phyloP scores from a whole-genome alignment of 192 early-diverging fungal species.

The Bifiguratus adelaidae region DNA sequence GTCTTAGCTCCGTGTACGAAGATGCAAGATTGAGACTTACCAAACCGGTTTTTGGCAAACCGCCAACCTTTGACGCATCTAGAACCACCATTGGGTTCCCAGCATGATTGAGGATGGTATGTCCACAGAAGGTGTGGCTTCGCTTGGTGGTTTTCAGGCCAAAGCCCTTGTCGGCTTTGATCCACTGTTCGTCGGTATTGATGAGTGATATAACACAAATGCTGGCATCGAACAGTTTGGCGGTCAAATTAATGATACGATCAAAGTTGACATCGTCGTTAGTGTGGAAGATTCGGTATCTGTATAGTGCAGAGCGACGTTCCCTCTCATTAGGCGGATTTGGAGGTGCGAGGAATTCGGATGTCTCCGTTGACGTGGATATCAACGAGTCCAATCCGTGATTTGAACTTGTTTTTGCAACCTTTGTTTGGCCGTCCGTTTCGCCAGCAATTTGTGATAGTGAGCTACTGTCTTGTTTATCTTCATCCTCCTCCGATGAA shows the following conservation, averaged over 20 bases:
- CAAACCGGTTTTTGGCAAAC: too few relatives aligned
- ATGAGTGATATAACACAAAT: slow-evolving; percentile 18
- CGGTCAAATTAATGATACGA: slow-evolving; percentile 11
- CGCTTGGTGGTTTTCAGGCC: slow-evolving; percentile 3
- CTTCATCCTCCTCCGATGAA: too few relatives aligned
- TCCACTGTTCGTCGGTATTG: slow-evolving; percentile 2
- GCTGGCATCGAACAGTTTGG: slow-evolving; percentile 8
- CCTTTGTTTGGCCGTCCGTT: too few relatives aligned
- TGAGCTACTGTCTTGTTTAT: too few relatives aligned
- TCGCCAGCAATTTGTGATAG: too few relatives aligned
- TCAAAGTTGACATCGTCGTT: slow-evolving; percentile 17
- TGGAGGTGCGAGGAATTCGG: slow-evolving; percentile 10
- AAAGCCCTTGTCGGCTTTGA: slow-evolving; percentile 13
- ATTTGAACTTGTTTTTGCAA: too few relatives aligned
- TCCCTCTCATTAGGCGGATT: slow-evolving; percentile 10
- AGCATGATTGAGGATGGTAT: slow-evolving; percentile 15
- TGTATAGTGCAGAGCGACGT: slow-evolving; percentile 15
- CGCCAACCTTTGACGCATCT: too few relatives aligned
- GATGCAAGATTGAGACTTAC: too few relatives aligned
- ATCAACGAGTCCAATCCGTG: too few relatives aligned
- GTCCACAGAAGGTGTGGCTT: slow-evolving; percentile 15
- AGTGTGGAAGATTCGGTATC: slow-evolving; percentile 13
- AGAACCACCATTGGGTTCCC: slow-evolving; percentile 22
- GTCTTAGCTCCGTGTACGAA: too few relatives aligned
- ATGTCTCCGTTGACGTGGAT: too few relatives aligned